Evolutionary conservation across 495 filamentous ascomycete species (phyloP).

Genomic region (Talaromyces thailandensis): DNA sequence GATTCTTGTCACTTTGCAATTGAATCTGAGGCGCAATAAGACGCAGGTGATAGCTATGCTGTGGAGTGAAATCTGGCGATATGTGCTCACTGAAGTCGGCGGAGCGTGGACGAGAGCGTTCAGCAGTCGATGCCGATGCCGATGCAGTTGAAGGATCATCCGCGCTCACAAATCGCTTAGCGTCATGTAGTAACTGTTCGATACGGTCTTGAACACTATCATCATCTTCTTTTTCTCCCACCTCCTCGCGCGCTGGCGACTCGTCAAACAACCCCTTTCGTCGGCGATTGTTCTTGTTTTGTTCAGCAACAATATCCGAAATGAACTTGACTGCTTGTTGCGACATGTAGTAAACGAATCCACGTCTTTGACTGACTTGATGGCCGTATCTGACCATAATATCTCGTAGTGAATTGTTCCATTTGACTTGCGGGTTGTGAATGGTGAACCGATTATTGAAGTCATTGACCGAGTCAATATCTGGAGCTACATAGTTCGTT

Average conservation of each 20-base stretch:
- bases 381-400: slow-evolving; percentile 96
- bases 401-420: slow-evolving; percentile 93
- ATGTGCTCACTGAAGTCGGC: slow-evolving; percentile 66
- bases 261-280: slow-evolving; percentile 17
- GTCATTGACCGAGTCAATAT: slow-evolving; percentile 69
- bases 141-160: slow-evolving; percentile 36
- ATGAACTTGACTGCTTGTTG: slow-evolving; percentile 96
- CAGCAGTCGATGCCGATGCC: slow-evolving; percentile 26
- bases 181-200: slow-evolving; percentile 76
- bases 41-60: slow-evolving; percentile 89
- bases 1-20: slow-evolving; percentile 94
- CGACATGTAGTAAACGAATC: slow-evolving; percentile 97
- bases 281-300: slow-evolving; percentile 56
- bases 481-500: slow-evolving; percentile 28
- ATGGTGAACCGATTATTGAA: slow-evolving; percentile 98
- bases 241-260: slow-evolving; percentile 18
- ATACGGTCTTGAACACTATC: slow-evolving; percentile 76
- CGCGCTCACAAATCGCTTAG: slow-evolving; percentile 70
- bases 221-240: slow-evolving; percentile 44
- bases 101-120: slow-evolving; percentile 17
- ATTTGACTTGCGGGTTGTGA: slow-evolving; percentile 94
- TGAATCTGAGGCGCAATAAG: slow-evolving; percentile 97
- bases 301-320: slow-evolving; percentile 91
- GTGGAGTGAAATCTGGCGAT: slow-evolving; percentile 80
- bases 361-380: slow-evolving; percentile 89